A percentile compares a stretch with the other conserved stretches of the same genome.
Evolutionary conservation across 129 eudicot species (phyloP).

Genomic region (Artemisia annua): DNA sequence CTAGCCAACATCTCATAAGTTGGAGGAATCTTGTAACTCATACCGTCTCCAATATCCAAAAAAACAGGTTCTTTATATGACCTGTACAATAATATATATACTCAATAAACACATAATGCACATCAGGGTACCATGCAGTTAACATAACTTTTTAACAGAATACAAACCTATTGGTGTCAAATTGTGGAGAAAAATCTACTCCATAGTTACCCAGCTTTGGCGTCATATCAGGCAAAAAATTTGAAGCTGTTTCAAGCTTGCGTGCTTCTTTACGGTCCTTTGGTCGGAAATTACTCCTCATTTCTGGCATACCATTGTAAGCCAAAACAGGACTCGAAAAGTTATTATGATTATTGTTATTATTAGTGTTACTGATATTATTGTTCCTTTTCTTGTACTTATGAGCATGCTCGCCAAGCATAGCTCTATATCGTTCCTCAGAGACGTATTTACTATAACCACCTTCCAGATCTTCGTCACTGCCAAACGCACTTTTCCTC

Average conservation of each 20-base stretch:
- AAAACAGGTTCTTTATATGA: slow-evolving; percentile 54
- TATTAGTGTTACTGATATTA: slow-evolving; percentile 17
- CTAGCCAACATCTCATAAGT: slow-evolving; percentile 67
- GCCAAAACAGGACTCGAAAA: slow-evolving; percentile 42
- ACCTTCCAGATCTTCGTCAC: slow-evolving; percentile 65
- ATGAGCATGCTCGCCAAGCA: slow-evolving; percentile 80
- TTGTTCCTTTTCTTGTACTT: slow-evolving; percentile 63
- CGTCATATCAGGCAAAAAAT: slow-evolving; percentile 20
- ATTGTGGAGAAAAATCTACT: slow-evolving; percentile 42
- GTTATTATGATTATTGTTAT: slow-evolving; percentile 45
- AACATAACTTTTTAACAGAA: not conserved
- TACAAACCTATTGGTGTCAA: slow-evolving; percentile 14
- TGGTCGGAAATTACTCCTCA: slow-evolving; percentile 37
- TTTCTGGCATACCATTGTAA: slow-evolving; percentile 35
- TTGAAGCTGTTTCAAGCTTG: slow-evolving; percentile 35
- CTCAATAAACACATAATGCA: not conserved
- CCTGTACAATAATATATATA: slow-evolving; percentile 38
- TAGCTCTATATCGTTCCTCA: slow-evolving; percentile 71
- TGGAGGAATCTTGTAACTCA: slow-evolving; percentile 70
- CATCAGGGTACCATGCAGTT: not conserved
- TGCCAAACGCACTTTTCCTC: slow-evolving; percentile 41
- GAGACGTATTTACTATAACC: slow-evolving; percentile 43
- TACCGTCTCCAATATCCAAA: slow-evolving; percentile 69
- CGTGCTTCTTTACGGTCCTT: slow-evolving; percentile 48
- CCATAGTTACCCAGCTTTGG: slow-evolving; percentile 47